These are phyloP conservation scores for Suillus cothurnatus DNA, from an alignment of 768 basidiomycete genomes.

Conservation along the genomic window DNA sequence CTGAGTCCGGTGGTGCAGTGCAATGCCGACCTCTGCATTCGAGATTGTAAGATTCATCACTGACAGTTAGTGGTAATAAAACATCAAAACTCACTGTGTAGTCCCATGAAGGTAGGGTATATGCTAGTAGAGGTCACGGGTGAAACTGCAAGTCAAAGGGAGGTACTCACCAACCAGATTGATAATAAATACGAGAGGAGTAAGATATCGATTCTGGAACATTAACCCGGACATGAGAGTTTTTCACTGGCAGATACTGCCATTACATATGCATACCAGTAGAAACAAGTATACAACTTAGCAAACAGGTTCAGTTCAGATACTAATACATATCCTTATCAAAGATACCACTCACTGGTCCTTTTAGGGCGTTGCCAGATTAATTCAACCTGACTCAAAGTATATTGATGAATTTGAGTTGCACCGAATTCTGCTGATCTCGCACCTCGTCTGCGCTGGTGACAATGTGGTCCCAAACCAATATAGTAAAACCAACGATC, in stretches of 20 bases:
- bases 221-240: not conserved
- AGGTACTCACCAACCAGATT: constrained; percentile 42
- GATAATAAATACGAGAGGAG: constrained; percentile 61
- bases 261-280: constrained; percentile 24
- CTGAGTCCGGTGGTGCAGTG: not conserved
- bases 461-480: constrained; percentile 45
- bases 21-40: not conserved
- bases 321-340: constrained; percentile 46
- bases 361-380: constrained; percentile 35
- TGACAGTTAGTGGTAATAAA: not conserved
- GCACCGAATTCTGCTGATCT: not conserved
- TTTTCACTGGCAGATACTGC: not conserved
- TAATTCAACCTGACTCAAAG: constrained; percentile 29
- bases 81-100: not conserved
- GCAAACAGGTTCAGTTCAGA: not conserved
- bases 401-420: not conserved
- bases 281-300: constrained; percentile 39
- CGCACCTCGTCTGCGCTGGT: constrained; percentile 35
- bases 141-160: not conserved
- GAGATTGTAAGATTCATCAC: constrained; percentile 7
- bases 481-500: constrained; percentile 47
- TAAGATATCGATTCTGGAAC: constrained; percentile 62
- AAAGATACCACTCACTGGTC: constrained; percentile 21
- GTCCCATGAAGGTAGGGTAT: constrained; percentile 18
- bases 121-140: constrained; percentile 14